phyloP scores from a whole-genome alignment of 805 yeast genomes.

The Yarrowia porcina region DNA sequence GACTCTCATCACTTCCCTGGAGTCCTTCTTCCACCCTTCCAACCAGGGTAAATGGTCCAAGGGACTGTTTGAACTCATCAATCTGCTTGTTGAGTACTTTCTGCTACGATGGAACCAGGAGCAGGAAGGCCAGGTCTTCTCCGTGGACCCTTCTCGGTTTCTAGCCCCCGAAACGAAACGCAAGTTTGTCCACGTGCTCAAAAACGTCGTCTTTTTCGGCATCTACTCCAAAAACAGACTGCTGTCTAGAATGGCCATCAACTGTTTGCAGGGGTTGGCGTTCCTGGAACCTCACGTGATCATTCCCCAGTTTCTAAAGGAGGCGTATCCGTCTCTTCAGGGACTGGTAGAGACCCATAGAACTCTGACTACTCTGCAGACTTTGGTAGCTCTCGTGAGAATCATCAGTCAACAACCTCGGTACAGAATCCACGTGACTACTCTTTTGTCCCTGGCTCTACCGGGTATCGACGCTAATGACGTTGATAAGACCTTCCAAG shows the following conservation, averaged over 20 bases:
- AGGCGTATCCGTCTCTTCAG: constrained; percentile 56
- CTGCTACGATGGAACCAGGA: constrained; percentile 40
- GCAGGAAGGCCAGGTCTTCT: constrained; percentile 33
- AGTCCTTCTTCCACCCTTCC: constrained; percentile 87
- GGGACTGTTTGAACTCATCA: constrained; percentile 62
- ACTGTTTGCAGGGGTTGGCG: constrained; percentile 60
- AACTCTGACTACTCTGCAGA: constrained; percentile 65
- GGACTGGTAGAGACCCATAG: constrained; percentile 63
- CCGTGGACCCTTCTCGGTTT: constrained; percentile 33
- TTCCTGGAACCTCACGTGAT: constrained; percentile 53
- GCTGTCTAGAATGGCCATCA: constrained; percentile 55
- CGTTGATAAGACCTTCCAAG: constrained; percentile 62
- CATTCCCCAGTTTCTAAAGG: constrained; percentile 43
- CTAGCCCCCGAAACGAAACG: constrained; percentile 35
- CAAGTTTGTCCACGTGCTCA: constrained; percentile 50
- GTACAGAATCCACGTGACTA: constrained; percentile 73
- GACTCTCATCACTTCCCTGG: constrained; percentile 62
- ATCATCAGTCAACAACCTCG: constrained; percentile 60
- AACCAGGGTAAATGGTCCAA: constrained; percentile 87
- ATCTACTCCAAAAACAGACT: constrained; percentile 69
- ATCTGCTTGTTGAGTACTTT: constrained; percentile 47
- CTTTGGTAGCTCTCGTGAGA: constrained; percentile 61
- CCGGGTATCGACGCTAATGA: constrained; percentile 91
- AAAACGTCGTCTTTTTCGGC: constrained; percentile 61
- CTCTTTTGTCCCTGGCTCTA: constrained; percentile 63